phyloP scores from a whole-genome alignment of 495 filamentous ascomycete genomes.

The Pyrenopolyporus hunteri region DNA sequence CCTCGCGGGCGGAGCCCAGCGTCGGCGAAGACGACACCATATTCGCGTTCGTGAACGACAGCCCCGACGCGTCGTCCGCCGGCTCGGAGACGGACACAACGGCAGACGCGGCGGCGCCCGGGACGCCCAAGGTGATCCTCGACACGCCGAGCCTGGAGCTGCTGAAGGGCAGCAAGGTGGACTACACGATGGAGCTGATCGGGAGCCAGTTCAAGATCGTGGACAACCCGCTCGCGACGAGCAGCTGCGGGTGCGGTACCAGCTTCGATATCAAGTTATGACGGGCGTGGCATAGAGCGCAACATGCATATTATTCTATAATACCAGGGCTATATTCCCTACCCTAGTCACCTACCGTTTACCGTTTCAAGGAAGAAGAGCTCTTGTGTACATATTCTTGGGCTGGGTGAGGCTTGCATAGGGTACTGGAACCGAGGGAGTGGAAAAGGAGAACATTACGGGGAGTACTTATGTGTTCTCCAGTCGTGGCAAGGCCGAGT shows the following conservation, averaged over 20 bases:
- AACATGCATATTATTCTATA: neutral
- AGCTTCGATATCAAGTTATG: conserved; percentile 90
- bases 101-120: conserved; percentile 16
- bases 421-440: neutral
- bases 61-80: neutral
- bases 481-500: too few relatives aligned
- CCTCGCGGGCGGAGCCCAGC: conserved; percentile 21
- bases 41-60: conserved; percentile 50
- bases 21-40: conserved; percentile 77
- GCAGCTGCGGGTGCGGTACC: conserved; percentile 96
- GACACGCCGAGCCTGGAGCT: conserved; percentile 87
- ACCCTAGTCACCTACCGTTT: too few relatives aligned
- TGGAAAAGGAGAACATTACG: too few relatives aligned
- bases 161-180: conserved; percentile 89
- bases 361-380: too few relatives aligned
- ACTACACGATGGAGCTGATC: conserved; percentile 96
- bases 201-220: conserved; percentile 97
- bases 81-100: neutral
- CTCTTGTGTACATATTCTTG: neutral
- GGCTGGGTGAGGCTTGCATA: neutral
- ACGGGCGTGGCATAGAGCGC: neutral
- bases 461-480: too few relatives aligned
- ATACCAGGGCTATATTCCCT: too few relatives aligned
- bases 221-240: conserved; percentile 86
- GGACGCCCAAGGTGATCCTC: conserved; percentile 80